Evolutionary conservation across 805 yeast species (phyloP).

Genomic region (Priceomyces haplophilus): DNA sequence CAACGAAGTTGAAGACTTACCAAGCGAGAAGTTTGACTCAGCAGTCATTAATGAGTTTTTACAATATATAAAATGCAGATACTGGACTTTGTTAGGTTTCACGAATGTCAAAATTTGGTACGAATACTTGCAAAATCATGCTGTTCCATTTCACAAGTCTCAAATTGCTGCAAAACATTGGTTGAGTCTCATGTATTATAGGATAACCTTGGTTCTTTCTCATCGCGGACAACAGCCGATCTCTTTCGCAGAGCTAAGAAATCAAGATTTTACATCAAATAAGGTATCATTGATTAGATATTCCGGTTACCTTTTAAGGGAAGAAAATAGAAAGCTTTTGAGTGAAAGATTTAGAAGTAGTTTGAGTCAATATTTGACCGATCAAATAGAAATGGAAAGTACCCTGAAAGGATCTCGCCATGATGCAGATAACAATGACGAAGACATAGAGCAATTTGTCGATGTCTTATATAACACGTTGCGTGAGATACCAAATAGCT

Average conservation of each 20-base stretch:
- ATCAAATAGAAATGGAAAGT: constrained; percentile 17
- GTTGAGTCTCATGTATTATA: constrained; percentile 26
- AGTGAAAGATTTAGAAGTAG: constrained; percentile 22
- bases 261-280: constrained; percentile 24
- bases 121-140: constrained; percentile 23
- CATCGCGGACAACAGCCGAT: constrained; percentile 17
- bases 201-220: constrained; percentile 17
- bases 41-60: constrained; percentile 20
- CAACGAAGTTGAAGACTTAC: constrained; percentile 9
- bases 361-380: constrained; percentile 21
- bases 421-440: constrained; percentile 21
- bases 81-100: constrained; percentile 30
- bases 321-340: constrained; percentile 15
- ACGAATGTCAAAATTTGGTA: constrained; percentile 24
- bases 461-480: constrained; percentile 30
- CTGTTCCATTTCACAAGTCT: constrained; percentile 22
- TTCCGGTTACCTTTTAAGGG: constrained; percentile 25
- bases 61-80: constrained; percentile 32
- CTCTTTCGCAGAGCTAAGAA: constrained; percentile 13
- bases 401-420: constrained; percentile 24
- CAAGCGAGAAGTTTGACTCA: constrained; percentile 4
- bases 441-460: constrained; percentile 23
- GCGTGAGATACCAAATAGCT: constrained; percentile 20
- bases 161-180: constrained; percentile 35
- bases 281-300: constrained; percentile 22